Evolutionary conservation across 768 basidiomycete species (phyloP), one percentile per base, ranked within the genome.

Genomic region (Lactarius tabidus): DNA sequence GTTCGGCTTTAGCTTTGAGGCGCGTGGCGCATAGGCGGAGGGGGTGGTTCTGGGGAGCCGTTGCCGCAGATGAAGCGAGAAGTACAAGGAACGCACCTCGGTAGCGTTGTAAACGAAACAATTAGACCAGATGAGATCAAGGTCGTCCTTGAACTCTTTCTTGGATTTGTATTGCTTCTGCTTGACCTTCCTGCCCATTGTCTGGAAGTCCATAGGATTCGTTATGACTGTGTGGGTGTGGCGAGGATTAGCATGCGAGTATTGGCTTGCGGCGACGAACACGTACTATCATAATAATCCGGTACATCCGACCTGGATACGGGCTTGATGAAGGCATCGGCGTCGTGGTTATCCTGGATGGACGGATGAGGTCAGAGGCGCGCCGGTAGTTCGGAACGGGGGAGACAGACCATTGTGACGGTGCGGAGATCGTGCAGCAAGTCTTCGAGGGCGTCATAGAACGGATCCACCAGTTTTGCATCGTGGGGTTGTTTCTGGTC

Each of bases 41-140:
- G 2, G 93, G 96, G 73, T 99, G 96, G 63, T 86, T 85, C 94
- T 97, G 43, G 12, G 35, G 38, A 52, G 17, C 56, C 36, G 54
- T 59, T 64, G 55, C 33, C 59, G 59, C 33, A n/a, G 58, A 69
- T 45, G 12, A 36, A 29, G 52, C 38, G 29, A 29, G 39, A 23
- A 2, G 20, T 14, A 58, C 36, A 31, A 43, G 53, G n/a, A 18
- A 82, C 89, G 66, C 70, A 93, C 95, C 79, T 94, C 90, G 14
- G 87, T 83, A 20, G 91, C 88, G 75, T 99, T 99, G 75, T 98
- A 98, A 6, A 83, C 86, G 68, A 89, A 84, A 76, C 96, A 98
- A 69, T 98, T 99, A 54, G 86, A 86, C 97, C 97, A 99, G 70
- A 99, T 98, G 67, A 98, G 84, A 70, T 96, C 92, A 51, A 99